Evolutionary conservation across 169 alveolate species (phyloP), one percentile per base, ranked within the genome.

Genomic region (Plasmodium knowlesi): DNA sequence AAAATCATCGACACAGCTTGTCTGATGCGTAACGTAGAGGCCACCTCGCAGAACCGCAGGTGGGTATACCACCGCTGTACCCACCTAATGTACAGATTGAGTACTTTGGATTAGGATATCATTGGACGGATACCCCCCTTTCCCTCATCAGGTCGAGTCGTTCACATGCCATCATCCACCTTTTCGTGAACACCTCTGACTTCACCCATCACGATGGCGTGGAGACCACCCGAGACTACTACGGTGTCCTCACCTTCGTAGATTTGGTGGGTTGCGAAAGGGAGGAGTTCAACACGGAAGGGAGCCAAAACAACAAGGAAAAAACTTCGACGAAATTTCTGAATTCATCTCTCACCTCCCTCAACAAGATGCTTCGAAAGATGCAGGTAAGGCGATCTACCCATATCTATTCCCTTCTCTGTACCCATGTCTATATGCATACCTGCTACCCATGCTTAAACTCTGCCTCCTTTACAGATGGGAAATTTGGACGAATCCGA

Each of bases 231-330:
- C 22, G 41, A 30, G 93, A 86, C 39, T 86, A 86, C 57, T 76
- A 86, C 71, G 93, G 93, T 1, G 93, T 86, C 41, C 67, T 86
- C 39, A 86, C 93, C 28, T 34, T 86, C 25, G 93, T 86, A 3
- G 93, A 86, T 16, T 14, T 86, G 57, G 93, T 86, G 39, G 93
- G 93, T 2, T 86, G 93, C 70, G 93, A 86, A 30, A 8, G 93
- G 16, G 93, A 86, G 67, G 93, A 76, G 54, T 86, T 74, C 80
- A 86, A 74, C 61, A 74, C 50, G 19, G 41, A 72, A 19, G 79
- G 39, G 39, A 85, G 32, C 34, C 86, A 43, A 73, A 46, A 32
- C 22, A 73, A 25, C 67, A 76, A 76, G 37, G 86, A 86, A 12
- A 74, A 86, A 54, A 74, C 93, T 22, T 86, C 93, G 14, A 37